Conservation (phyloP, 192 early-diverging fungal species). For the Umbelopsis sp. region DNA sequence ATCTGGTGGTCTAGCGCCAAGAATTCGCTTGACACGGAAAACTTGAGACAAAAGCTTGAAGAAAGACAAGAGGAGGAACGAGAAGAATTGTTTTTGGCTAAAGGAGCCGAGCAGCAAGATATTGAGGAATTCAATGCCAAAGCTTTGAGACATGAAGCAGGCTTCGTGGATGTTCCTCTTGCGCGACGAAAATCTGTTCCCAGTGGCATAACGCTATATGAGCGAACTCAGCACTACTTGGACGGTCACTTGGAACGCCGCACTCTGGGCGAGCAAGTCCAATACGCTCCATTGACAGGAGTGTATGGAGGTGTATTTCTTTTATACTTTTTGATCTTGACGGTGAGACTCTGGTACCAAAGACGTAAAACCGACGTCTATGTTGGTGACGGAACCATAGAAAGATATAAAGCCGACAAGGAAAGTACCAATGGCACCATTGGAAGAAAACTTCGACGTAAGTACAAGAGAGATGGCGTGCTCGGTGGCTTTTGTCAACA, state of each 20-base stretch:
- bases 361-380: slow-evolving; percentile 21
- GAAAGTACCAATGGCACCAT: not conserved
- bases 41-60: slow-evolving; percentile 18
- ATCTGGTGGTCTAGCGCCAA: slow-evolving; percentile 20
- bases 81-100: slow-evolving; percentile 20
- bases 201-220: not conserved
- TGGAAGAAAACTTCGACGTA: not conserved
- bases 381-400: slow-evolving; percentile 24
- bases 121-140: slow-evolving; percentile 14
- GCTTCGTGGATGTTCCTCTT: not conserved
- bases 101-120: slow-evolving; percentile 6
- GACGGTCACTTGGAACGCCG: slow-evolving; percentile 6
- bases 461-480: not conserved
- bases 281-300: slow-evolving; percentile 20
- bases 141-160: slow-evolving; percentile 17
- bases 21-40: not conserved
- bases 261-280: slow-evolving; percentile 8
- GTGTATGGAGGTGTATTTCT: slow-evolving; percentile 20
- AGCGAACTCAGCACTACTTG: slow-evolving; percentile 21
- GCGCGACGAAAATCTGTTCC: not conserved
- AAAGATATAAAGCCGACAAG: slow-evolving; percentile 8
- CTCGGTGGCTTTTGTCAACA: too few relatives aligned
- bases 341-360: slow-evolving; percentile 20
- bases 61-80: slow-evolving; percentile 22
- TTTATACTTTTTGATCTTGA: slow-evolving; percentile 17